These are phyloP conservation scores for Epithemia pelagica DNA, from an alignment of 108 stramenopile genomes.

Conservation along the genomic window DNA sequence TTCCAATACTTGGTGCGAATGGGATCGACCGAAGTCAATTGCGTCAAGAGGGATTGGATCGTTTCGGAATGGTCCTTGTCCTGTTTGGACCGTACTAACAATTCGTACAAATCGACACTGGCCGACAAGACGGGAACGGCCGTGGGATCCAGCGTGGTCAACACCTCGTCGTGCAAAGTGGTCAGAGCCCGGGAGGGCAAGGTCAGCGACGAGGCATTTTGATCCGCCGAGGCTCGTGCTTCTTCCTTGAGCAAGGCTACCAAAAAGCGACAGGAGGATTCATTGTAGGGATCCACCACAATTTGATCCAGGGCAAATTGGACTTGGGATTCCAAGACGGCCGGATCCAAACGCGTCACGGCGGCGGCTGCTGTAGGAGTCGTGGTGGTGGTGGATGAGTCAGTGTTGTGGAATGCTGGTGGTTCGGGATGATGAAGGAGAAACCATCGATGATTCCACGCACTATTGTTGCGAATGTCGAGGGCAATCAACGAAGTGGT, in stretches of 20 bases:
- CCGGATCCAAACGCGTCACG: conserved; percentile 50
- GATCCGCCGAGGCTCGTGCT: background rate
- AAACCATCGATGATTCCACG: conserved; percentile 98
- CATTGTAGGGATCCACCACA: conserved; percentile 70
- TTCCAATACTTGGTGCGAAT: conserved; percentile 79
- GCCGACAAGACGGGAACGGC: conserved; percentile 33
- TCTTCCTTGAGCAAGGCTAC: conserved; percentile 60
- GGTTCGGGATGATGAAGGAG: conserved; percentile 56
- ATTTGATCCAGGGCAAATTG: background rate
- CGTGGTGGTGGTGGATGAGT: conserved; percentile 26
- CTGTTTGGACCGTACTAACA: conserved; percentile 17
- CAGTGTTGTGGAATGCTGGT: conserved; percentile 13
- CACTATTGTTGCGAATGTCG: conserved; percentile 96
- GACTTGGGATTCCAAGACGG: conserved; percentile 5
- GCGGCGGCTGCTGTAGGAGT: conserved; percentile 44
- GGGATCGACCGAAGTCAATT: conserved; percentile 28
- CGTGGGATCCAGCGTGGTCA: background rate
- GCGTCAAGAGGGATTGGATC: conserved; percentile 30
- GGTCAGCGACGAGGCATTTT: background rate
- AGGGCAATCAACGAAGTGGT: conserved; percentile 46
- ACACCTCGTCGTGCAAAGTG: background rate
- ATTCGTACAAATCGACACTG: conserved; percentile 64
- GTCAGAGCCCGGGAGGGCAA: background rate
- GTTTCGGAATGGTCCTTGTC: conserved; percentile 34
- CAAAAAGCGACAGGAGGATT: conserved; percentile 79